Evolutionary conservation across 257 asterid genomes (phyloP), one percentile per base, ranked within the genome.

Genomic region (Penstemon barbatus): DNA sequence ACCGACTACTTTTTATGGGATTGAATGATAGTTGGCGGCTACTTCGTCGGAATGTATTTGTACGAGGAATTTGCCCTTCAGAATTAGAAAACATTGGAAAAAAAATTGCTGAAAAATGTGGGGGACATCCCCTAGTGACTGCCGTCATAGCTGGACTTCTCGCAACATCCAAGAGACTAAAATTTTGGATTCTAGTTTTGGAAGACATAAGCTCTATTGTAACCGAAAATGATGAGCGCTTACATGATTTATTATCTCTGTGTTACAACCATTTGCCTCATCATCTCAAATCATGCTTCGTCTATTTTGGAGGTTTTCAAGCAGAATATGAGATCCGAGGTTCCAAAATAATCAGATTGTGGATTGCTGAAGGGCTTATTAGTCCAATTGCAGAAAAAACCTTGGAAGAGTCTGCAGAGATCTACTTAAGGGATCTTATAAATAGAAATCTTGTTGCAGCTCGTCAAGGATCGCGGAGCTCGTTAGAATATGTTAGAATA

Each of bases 31-130:
- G 61, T 36, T 56, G 61, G 41, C 7, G 12, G 40, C 58, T 53
- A 75, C 48, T 12, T 75, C 39, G 76, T 75, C 33, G 71, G 44
- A 57, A 57, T 75, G 78, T 33, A 49, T 72, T 12, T n/a, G 18
- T 6, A 12, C 8, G 18, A 7, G 33, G n/a, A 8, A 12, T 8
- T 12, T 53, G 18, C 7, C 58, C 58, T 11, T 8, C 0, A 3
- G 58, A 53, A 15, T 53, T 12, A 3, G 33, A 57, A 57, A 37
- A 61, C 4, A 7, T 44, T 4, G 67, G 67, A 36, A 41, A 7
- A 43, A 11, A 1, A 3, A 61, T 61, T 4, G 52, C 52, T 3
- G 10, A 7, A 13, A 40, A 61, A 4, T 61, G 67, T 61, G 9
- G 19, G 11, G 67, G 67, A 40, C 51, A 41, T 6, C 67, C 67